These are phyloP conservation scores for Vitis vinifera DNA, from an alignment of 164 flowering plant genomes.

Conservation along the genomic window DNA sequence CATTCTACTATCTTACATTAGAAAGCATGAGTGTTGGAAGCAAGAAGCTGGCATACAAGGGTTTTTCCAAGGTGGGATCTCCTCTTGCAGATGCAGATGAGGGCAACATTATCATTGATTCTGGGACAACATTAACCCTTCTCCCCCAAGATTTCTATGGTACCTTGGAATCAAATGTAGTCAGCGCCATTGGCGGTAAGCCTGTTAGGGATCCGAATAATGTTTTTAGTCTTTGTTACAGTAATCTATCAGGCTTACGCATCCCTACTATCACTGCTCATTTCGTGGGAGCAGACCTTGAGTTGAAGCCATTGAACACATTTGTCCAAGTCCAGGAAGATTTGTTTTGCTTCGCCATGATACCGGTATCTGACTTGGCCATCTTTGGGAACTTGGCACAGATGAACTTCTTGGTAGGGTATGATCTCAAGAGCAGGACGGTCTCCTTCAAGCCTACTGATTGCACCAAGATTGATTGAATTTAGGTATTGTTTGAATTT, in stretches of 20 bases:
- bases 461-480: conserved; percentile 6
- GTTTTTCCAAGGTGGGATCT: neutral
- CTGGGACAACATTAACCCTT: conserved; percentile 52
- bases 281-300: conserved; percentile 9
- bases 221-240: conserved; percentile 14
- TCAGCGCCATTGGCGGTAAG: neutral
- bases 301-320: conserved; percentile 10
- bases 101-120: conserved; percentile 65
- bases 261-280: conserved; percentile 12
- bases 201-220: no score
- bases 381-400: conserved; percentile 22
- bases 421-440: conserved; percentile 20
- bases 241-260: neutral
- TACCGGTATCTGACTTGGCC: neutral
- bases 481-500: no score
- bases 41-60: conserved; percentile 8
- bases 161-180: conserved; percentile 15
- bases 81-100: neutral
- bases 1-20: conserved; percentile 46
- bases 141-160: conserved; percentile 20
- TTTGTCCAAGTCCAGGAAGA: conserved; percentile 9
- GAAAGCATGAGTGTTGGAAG: conserved; percentile 45
- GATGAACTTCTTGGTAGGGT: conserved; percentile 28
- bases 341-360: conserved; percentile 12
- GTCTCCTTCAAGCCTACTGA: conserved; percentile 32